Conservation (phyloP, 371 early-diverging fungal genomes). For the Saksenaea vasiformis region DNA sequence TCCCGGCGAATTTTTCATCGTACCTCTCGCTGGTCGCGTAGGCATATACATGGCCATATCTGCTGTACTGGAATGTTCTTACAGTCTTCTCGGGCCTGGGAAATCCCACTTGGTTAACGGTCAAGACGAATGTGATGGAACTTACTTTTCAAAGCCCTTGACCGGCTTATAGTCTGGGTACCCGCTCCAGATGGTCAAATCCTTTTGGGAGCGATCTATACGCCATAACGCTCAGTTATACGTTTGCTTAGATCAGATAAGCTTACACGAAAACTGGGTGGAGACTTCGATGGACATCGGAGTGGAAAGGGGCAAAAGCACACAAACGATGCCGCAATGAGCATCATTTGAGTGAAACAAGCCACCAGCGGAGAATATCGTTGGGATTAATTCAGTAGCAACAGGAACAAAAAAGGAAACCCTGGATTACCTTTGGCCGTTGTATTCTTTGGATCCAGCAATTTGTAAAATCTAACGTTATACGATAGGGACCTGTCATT, state of each 20-base stretch:
- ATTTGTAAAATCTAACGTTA: too few species aligned
- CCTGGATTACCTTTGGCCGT: too few species aligned
- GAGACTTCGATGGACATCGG: slow-evolving; percentile 16
- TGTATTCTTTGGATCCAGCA: too few species aligned
- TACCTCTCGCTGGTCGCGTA: slow-evolving; percentile 75
- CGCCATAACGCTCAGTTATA: background rate
- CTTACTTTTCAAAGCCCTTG: slow-evolving; percentile 55
- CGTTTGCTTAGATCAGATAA: background rate
- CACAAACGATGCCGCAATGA: background rate
- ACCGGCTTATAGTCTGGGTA: slow-evolving; percentile 57
- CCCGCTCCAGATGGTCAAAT: slow-evolving; percentile 64
- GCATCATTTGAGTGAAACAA: background rate
- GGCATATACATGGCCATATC: slow-evolving; percentile 79
- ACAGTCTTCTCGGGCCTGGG: slow-evolving; percentile 61
- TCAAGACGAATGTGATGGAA: background rate
- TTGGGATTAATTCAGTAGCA: too few species aligned
- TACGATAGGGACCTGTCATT: too few species aligned
- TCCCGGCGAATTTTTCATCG: background rate
- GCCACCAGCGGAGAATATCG: background rate
- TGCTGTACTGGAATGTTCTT: slow-evolving; percentile 79
- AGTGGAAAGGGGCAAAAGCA: slow-evolving; percentile 1
- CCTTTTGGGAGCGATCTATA: slow-evolving; percentile 69
- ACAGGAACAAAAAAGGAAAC: slow-evolving; percentile 3
- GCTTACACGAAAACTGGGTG: slow-evolving; percentile 61
- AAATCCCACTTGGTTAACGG: background rate